These are phyloP conservation scores for Haplosporangium sp. DNA, from an alignment of 371 early-diverging fungal species.

Conservation along the genomic window DNA sequence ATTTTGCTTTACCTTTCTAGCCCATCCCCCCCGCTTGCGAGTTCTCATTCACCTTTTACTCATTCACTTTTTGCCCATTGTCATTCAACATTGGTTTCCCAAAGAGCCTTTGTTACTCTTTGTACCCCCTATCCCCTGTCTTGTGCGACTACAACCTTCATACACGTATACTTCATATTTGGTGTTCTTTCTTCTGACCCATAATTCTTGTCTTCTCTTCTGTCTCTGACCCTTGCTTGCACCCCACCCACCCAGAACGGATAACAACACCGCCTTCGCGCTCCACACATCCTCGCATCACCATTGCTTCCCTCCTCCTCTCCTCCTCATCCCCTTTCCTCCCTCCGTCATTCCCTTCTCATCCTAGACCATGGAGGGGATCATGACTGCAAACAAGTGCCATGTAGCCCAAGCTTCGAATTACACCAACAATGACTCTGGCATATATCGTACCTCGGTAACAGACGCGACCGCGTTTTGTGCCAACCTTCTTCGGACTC, in stretches of 20 bases:
- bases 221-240: neutral
- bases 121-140: too few relatives aligned
- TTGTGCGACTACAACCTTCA: too few relatives aligned
- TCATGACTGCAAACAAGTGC: constrained; percentile 7
- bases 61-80: neutral
- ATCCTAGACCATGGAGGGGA: constrained; percentile 14
- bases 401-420: constrained; percentile 5
- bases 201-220: neutral
- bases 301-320: constrained; percentile 4
- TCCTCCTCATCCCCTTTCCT: constrained; percentile 64
- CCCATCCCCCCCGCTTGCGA: constrained; percentile 1
- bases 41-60: neutral
- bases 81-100: neutral
- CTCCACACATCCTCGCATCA: neutral
- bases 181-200: neutral
- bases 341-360: constrained; percentile 69
- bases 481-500: constrained; percentile 14
- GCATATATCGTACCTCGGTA: constrained; percentile 3
- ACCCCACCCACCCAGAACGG: neutral
- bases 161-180: too few relatives aligned
- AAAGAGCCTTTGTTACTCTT: neutral
- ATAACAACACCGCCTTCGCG: neutral
- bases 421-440: constrained; percentile 6
- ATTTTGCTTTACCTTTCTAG: neutral
- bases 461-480: neutral